phyloP scores from a whole-genome alignment of 305 asterid species.

The Fraxinus paxiana region DNA sequence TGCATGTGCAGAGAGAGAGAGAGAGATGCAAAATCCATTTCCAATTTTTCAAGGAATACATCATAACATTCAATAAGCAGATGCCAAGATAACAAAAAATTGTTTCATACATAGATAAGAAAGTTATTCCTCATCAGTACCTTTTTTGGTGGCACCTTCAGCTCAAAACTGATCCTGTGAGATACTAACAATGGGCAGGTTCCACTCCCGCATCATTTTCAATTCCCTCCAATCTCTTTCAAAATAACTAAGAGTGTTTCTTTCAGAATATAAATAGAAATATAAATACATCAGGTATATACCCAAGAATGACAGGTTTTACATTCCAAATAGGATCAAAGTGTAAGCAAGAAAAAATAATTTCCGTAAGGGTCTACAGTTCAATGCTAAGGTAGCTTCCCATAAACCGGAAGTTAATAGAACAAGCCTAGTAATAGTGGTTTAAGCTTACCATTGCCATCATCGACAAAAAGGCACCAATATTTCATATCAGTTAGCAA shows the following conservation, averaged over 20 bases:
- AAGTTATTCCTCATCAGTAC: background rate
- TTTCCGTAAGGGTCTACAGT: background rate
- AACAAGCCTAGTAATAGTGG: background rate
- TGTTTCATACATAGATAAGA: background rate
- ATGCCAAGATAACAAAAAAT: background rate
- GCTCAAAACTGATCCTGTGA: background rate
- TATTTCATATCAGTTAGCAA: background rate
- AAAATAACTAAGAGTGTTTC: background rate
- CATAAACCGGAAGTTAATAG: background rate
- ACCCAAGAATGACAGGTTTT: background rate
- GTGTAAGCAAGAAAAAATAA: background rate
- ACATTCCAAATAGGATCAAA: background rate
- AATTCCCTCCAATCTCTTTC: background rate
- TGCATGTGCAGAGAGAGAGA: background rate
- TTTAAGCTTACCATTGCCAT: background rate
- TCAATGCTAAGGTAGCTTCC: background rate
- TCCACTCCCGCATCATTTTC: background rate
- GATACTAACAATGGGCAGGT: background rate
- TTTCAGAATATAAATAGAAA: background rate
- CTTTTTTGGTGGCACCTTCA: background rate
- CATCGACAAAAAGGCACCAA: background rate
- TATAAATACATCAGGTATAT: background rate
- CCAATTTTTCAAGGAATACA: constrained; percentile 3
- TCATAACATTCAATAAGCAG: background rate
- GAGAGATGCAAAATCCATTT: background rate